Evolutionary conservation across 805 yeast genomes (phyloP), one percentile per base, ranked within the genome.

Genomic region (Kodamaea jinghongensis): DNA sequence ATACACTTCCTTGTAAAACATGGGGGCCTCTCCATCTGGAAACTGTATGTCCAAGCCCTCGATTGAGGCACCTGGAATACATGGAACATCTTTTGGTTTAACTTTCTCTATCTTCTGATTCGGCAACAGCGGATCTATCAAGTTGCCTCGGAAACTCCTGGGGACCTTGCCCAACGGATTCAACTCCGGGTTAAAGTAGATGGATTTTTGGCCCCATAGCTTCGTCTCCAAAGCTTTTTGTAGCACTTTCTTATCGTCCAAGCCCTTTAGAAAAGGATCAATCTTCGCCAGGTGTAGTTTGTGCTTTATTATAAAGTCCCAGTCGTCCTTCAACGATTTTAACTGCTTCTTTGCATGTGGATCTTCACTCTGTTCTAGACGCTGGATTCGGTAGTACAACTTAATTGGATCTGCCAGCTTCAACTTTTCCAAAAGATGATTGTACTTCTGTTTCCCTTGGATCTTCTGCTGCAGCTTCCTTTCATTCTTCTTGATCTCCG

Each of bases 121-220:
- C 10, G 41, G 41, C 5, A 68, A 42, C 11, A 71, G 70, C 26
- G 60, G 60, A 1, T 66, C 59, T 3, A 60, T 26, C 36, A 64
- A 66, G 41, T 45, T 23, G 42, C 57, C 31, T 1, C 13, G 15
- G 27, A 37, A 14, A 6, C 39, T 2, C 17, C 17, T 20, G 5
- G 85, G 84, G 0, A 80, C 76, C 34, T 51, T 58, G 0, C 88
- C 88, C 4, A 70, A 51, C 2, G 83, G 80, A 44, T 82, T 82
- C 63, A 83, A 71, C 45, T 81, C 86, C 4, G 82, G 79, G 48
- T 82, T 83, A 56, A 76, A 80, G 52, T 75, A 82, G 1, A 79
- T 64, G 6, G 86, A 79, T 28, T 67, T 59, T 20, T 48, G 51
- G 2, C 80, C 82, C 49, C 75, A 58, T 6, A 64, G 58, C 36